A percentile compares a stretch with the other conserved stretches of the same genome.
These are phyloP conservation scores for Torrubiella hemipterigena DNA, from an alignment of 2,329 filamentous ascomycete genomes.

Conservation along the genomic window DNA sequence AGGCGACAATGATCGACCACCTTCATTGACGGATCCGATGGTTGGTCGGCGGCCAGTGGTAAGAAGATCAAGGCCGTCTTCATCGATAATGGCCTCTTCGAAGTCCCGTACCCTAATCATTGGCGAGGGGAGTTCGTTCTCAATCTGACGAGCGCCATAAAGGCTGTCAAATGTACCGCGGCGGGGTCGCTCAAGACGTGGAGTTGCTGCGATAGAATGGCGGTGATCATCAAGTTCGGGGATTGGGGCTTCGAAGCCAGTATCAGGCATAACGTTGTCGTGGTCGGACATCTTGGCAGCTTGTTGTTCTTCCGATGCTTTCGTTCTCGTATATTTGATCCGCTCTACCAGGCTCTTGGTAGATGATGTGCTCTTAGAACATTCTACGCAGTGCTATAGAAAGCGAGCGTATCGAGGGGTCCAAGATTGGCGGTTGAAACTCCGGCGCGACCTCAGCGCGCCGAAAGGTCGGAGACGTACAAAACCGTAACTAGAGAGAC, in stretches of 20 bases:
- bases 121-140: conserved; percentile 21
- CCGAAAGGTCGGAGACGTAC: neutral
- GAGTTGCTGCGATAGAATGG: conserved; percentile 48
- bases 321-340: too few species aligned
- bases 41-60: conserved; percentile 35
- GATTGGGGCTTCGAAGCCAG: conserved; percentile 61
- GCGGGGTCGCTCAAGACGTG: conserved; percentile 47
- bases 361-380: too few species aligned
- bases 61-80: conserved; percentile 53
- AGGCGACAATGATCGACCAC: conserved; percentile 65
- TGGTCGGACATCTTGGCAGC: conserved; percentile 52
- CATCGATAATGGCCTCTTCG: conserved; percentile 65
- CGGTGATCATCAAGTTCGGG: conserved; percentile 84
- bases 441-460: neutral
- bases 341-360: neutral
- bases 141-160: conserved; percentile 38
- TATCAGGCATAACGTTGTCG: conserved; percentile 45
- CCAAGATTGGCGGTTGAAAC: neutral
- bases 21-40: conserved; percentile 41
- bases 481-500: neutral
- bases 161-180: conserved; percentile 66
- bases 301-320: conserved; percentile 14
- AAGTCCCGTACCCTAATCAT: conserved; percentile 61
- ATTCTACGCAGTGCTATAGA: too few species aligned
- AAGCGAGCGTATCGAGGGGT: neutral